Evolutionary conservation across 2,329 filamentous ascomycete species (phyloP).

Genomic region (Apiospora sp.): DNA sequence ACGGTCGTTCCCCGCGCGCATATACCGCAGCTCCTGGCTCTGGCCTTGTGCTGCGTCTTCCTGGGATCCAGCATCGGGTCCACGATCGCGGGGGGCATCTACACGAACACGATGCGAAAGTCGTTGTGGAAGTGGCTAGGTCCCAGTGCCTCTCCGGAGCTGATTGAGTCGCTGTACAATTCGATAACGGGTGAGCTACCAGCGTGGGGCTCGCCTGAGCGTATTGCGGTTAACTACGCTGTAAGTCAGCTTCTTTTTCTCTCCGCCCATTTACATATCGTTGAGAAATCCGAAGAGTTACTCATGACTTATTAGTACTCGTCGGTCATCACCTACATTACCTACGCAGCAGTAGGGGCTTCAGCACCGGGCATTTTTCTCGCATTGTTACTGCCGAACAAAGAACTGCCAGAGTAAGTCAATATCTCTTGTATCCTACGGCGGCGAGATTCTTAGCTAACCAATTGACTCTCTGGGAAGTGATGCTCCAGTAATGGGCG

Average conservation of each 20-base stretch:
- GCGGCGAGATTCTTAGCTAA: not conserved
- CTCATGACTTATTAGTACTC: conserved; percentile 33
- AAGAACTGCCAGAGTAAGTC: conserved; percentile 31
- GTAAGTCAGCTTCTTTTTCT: conserved; percentile 35
- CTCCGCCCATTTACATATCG: not conserved
- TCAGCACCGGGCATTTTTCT: conserved; percentile 34
- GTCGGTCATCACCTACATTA: conserved; percentile 40
- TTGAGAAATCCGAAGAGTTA: not conserved
- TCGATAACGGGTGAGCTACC: conserved; percentile 53
- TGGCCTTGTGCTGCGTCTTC: conserved; percentile 52
- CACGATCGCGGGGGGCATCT: conserved; percentile 57
- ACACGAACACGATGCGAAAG: conserved; percentile 53
- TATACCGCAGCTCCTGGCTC: conserved; percentile 55
- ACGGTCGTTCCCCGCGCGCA: conserved; percentile 54
- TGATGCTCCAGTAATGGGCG: not conserved
- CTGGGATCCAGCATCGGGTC: conserved; percentile 48
- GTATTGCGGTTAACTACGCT: conserved; percentile 51
- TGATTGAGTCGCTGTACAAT: conserved; percentile 51
- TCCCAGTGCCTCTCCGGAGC: conserved; percentile 40
- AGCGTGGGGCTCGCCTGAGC: conserved; percentile 48
- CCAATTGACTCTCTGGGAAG: not conserved
- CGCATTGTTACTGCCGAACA: conserved; percentile 36
- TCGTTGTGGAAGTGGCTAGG: conserved; percentile 45
- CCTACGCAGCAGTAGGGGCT: conserved; percentile 37
- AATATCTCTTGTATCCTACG: no score